Conservation (phyloP, 2,329 filamentous ascomycete genomes). For the Xylaria arbuscula region DNA sequence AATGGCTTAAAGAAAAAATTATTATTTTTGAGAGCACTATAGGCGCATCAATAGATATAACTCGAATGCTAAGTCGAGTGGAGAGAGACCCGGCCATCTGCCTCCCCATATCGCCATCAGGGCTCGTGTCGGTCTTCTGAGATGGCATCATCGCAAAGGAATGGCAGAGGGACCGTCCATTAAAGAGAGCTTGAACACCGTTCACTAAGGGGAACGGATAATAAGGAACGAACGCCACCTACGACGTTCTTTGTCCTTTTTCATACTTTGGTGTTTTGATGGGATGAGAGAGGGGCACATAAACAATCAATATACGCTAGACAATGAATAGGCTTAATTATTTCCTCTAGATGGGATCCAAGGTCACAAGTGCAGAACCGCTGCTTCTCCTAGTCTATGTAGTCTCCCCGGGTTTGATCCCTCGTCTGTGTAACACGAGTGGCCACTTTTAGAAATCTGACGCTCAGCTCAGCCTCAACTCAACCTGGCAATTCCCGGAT, state of each 20-base stretch:
- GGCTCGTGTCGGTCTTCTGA: conserved; percentile 14
- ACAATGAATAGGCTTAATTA: not conserved
- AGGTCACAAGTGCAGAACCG: not conserved
- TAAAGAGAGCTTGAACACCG: conserved; percentile 2
- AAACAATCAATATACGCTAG: not conserved
- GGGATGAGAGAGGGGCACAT: not conserved
- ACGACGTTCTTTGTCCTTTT: not conserved
- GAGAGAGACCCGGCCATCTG: not conserved
- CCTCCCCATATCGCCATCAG: conserved; percentile 14
- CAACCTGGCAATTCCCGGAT: conserved; percentile 14
- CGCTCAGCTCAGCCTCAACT: conserved; percentile 23
- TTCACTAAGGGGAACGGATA: conserved; percentile 12
- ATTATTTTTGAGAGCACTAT: conserved; percentile 1
- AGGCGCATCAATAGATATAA: conserved; percentile 19
- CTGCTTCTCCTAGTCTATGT: not conserved
- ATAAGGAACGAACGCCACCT: conserved; percentile 14
- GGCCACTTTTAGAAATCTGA: conserved; percentile 20
- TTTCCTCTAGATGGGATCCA: not conserved
- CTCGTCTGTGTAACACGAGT: conserved; percentile 13
- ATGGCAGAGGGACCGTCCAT: conserved; percentile 7
- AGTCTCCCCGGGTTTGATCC: not conserved
- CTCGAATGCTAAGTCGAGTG: conserved; percentile 15
- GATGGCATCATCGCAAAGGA: not conserved
- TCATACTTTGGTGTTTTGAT: not conserved
- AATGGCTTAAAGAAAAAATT: conserved; percentile 26